phyloP scores from a whole-genome alignment of 306 rosid species.

The Casuarina equisetifolia region DNA sequence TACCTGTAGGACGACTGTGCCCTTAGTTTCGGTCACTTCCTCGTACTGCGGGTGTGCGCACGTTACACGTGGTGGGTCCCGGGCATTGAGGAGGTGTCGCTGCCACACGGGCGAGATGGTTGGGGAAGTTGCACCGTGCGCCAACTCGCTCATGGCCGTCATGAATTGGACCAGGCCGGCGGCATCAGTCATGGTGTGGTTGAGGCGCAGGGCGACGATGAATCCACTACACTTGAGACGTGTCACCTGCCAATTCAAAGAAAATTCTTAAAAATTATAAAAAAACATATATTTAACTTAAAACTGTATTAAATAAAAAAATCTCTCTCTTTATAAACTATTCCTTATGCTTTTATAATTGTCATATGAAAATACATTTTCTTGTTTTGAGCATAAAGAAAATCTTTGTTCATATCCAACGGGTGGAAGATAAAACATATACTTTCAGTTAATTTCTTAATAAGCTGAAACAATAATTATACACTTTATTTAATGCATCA shows the following conservation, averaged over 20 bases:
- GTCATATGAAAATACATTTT: too few species aligned
- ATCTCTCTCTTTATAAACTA: too few species aligned
- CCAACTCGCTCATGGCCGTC: constrained; percentile 29
- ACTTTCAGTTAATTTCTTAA: too few species aligned
- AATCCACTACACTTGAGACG: constrained; percentile 37
- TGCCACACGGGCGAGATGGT: constrained; percentile 30
- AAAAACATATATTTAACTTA: too few species aligned
- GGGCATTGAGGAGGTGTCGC: constrained; percentile 33
- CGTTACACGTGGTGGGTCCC: constrained; percentile 44
- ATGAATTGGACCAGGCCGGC: constrained; percentile 22
- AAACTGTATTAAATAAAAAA: too few species aligned
- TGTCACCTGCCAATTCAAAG: constrained; percentile 18
- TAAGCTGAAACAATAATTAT: too few species aligned
- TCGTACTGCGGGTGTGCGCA: constrained; percentile 49
- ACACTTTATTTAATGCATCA: too few species aligned
- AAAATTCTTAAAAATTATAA: not conserved
- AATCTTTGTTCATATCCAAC: too few species aligned
- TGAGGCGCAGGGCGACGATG: constrained; percentile 31
- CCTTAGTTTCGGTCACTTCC: constrained; percentile 37
- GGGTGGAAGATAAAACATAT: too few species aligned
- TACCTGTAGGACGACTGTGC: constrained; percentile 42
- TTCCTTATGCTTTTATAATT: too few species aligned
- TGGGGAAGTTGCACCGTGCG: constrained; percentile 14
- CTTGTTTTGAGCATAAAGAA: too few species aligned
- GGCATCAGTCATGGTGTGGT: constrained; percentile 35